Percentiles rank a stretch among this genome's conserved stretches.
Conservation (phyloP, 768 basidiomycete species). For the Collybia mongolica region DNA sequence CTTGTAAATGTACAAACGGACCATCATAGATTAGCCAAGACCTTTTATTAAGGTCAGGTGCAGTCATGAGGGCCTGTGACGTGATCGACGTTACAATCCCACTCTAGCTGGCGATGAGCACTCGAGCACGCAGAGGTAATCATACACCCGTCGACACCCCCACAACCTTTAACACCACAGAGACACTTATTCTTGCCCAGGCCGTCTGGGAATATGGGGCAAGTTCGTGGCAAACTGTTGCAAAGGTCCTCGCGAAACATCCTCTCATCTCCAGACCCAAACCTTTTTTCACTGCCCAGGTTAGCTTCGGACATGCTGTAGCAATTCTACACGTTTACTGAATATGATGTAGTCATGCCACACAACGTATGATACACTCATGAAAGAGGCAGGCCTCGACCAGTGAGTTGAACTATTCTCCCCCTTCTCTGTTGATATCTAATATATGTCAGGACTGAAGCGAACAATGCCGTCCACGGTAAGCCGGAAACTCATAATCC, state of each 20-base stretch:
- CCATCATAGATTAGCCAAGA: too few species aligned
- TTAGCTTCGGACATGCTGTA: constrained; percentile 28
- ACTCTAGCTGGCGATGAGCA: constrained; percentile 22
- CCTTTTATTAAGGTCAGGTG: too few species aligned
- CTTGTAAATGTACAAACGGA: too few species aligned
- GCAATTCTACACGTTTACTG: constrained; percentile 2
- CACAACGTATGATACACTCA: constrained; percentile 61
- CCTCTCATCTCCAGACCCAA: constrained; percentile 65
- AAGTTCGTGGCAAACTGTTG: constrained; percentile 64
- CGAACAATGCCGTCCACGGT: constrained; percentile 55
- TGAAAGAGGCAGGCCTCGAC: constrained; percentile 68
- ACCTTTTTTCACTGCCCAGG: constrained; percentile 68
- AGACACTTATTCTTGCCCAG: constrained; percentile 82
- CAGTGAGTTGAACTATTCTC: constrained; percentile 38
- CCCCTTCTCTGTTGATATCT: constrained; percentile 6
- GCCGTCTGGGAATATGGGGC: constrained; percentile 82
- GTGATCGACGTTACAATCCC: background rate
- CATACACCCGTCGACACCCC: constrained; percentile 15
- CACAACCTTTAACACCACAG: constrained; percentile 39
- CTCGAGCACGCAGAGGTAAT: constrained; percentile 22
- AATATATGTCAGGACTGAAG: constrained; percentile 38
- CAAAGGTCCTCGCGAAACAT: constrained; percentile 66
- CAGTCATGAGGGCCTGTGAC: too few species aligned
- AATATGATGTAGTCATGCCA: constrained; percentile 57
- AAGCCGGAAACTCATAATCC: background rate